These are phyloP conservation scores for Hymenoscyphus linearis DNA, from an alignment of 2,329 filamentous ascomycete species.

Conservation along the genomic window DNA sequence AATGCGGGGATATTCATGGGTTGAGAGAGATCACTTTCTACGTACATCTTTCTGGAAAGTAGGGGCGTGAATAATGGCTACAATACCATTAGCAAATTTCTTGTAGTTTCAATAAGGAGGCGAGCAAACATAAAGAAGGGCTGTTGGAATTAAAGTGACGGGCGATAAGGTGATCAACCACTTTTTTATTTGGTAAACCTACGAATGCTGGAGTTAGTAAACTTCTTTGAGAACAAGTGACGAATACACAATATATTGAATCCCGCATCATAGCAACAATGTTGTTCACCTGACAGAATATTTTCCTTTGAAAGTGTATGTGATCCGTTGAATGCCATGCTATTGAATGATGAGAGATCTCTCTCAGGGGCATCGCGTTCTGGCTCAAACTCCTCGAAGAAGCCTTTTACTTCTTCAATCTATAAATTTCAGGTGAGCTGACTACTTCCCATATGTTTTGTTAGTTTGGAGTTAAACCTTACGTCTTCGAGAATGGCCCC, in stretches of 20 bases:
- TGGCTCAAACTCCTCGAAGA: constrained; percentile 45
- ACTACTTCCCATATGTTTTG: not conserved
- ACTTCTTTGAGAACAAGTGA: too few relatives aligned
- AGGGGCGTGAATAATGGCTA: constrained; percentile 49
- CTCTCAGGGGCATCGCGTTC: constrained; percentile 26
- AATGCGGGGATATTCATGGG: too few relatives aligned
- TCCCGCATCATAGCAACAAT: too few relatives aligned
- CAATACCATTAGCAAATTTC: constrained; percentile 7
- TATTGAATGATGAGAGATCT: constrained; percentile 32
- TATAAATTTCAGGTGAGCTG: constrained; percentile 23
- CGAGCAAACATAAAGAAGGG: constrained; percentile 44
- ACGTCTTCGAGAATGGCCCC: constrained; percentile 57
- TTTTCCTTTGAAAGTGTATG: constrained; percentile 39
- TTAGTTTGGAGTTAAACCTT: constrained; percentile 29
- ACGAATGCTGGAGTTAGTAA: too few relatives aligned
- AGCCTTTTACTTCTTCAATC: constrained; percentile 55
- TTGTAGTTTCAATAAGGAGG: not conserved
- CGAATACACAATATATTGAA: too few relatives aligned
- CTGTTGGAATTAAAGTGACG: constrained; percentile 49
- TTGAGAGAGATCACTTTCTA: not conserved
- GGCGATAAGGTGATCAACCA: constrained; percentile 47
- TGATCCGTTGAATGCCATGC: constrained; percentile 36
- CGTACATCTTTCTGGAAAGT: constrained; percentile 43
- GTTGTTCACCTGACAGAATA: constrained; percentile 34
- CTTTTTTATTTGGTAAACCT: constrained; percentile 40